These are phyloP conservation scores for Akanthomyces muscarius DNA, from an alignment of 2,329 filamentous ascomycete species.

Conservation along the genomic window DNA sequence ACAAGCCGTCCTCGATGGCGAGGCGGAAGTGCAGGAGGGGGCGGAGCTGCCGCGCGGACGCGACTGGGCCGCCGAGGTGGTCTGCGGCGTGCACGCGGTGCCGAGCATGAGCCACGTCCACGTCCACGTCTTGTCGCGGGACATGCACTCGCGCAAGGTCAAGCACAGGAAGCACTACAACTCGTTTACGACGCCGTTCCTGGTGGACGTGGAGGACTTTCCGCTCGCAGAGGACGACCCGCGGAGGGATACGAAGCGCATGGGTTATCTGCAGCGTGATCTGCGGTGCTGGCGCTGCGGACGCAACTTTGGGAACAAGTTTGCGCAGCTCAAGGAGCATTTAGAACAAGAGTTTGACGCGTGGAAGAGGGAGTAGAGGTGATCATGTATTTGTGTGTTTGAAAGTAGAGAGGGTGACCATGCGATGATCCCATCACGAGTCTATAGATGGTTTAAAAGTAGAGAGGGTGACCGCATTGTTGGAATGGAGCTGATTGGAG, in stretches of 20 bases:
- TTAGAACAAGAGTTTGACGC: slow-evolving; percentile 67
- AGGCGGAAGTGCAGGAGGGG: slow-evolving; percentile 38
- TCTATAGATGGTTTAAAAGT: too few relatives aligned
- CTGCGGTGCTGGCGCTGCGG: slow-evolving; percentile 85
- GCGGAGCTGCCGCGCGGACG: slow-evolving; percentile 62
- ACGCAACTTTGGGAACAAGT: slow-evolving; percentile 67
- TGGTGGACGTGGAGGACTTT: slow-evolving; percentile 75
- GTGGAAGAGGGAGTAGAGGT: slow-evolving; percentile 62
- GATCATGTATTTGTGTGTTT: too few relatives aligned
- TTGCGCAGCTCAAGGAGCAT: slow-evolving; percentile 71
- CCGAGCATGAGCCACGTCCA: slow-evolving; percentile 93
- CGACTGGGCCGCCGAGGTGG: slow-evolving; percentile 73
- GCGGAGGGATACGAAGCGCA: slow-evolving; percentile 52
- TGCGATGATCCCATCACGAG: too few relatives aligned
- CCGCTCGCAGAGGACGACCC: slow-evolving; percentile 65
- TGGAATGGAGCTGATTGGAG: too few relatives aligned
- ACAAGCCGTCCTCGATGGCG: slow-evolving; percentile 62
- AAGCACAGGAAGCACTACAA: slow-evolving; percentile 88
- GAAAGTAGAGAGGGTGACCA: too few relatives aligned
- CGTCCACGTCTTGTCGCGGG: slow-evolving; percentile 78
- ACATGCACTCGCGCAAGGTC: slow-evolving; percentile 68
- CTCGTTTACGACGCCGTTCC: slow-evolving; percentile 81
- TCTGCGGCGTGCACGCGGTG: slow-evolving; percentile 76
- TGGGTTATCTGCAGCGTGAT: slow-evolving; percentile 59
- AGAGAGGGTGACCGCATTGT: too few relatives aligned